Conservation (phyloP, 2,329 filamentous ascomycete genomes). For the Fusarium sp. region DNA sequence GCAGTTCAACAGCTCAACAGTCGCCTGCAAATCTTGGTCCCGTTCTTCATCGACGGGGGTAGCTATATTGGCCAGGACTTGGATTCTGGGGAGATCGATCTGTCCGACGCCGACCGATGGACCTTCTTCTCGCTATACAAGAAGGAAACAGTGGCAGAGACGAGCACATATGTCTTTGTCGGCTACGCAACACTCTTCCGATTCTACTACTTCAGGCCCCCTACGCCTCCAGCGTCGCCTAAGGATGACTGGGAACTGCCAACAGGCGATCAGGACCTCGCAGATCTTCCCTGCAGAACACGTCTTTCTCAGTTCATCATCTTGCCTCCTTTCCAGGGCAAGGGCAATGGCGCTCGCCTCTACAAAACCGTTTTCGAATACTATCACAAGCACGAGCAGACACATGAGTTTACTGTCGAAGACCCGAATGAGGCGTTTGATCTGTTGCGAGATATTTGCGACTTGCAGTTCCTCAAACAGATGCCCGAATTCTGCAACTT, state of each 20-base stretch:
- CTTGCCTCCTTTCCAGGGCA: slow-evolving; percentile 85
- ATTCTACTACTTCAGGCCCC: slow-evolving; percentile 75
- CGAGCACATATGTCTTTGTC: slow-evolving; percentile 80
- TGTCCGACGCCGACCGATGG: slow-evolving; percentile 85
- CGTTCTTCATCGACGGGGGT: slow-evolving; percentile 95
- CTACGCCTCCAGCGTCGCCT: slow-evolving; percentile 57
- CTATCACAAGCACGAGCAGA: slow-evolving; percentile 74
- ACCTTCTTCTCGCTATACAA: slow-evolving; percentile 89
- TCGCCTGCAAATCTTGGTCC: slow-evolving; percentile 85
- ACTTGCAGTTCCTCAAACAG: slow-evolving; percentile 73
- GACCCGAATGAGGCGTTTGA: slow-evolving; percentile 92
- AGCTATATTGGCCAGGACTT: slow-evolving; percentile 70
- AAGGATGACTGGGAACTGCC: slow-evolving; percentile 59
- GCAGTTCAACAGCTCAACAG: slow-evolving; percentile 78
- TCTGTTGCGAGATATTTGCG: slow-evolving; percentile 80
- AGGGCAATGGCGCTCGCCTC: slow-evolving; percentile 82
- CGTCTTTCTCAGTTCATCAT: slow-evolving; percentile 95
- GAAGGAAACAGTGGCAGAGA: slow-evolving; percentile 63
- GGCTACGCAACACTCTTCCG: slow-evolving; percentile 94
- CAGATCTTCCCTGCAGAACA: slow-evolving; percentile 78
- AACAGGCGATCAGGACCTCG: slow-evolving; percentile 60
- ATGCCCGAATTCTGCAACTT: slow-evolving; percentile 69
- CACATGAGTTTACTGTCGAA: slow-evolving; percentile 90
- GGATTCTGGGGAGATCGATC: slow-evolving; percentile 68
- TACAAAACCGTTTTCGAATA: slow-evolving; percentile 83